Evolutionary conservation across 371 early-diverging fungal species (phyloP).

Genomic region (Mortierella sp.): DNA sequence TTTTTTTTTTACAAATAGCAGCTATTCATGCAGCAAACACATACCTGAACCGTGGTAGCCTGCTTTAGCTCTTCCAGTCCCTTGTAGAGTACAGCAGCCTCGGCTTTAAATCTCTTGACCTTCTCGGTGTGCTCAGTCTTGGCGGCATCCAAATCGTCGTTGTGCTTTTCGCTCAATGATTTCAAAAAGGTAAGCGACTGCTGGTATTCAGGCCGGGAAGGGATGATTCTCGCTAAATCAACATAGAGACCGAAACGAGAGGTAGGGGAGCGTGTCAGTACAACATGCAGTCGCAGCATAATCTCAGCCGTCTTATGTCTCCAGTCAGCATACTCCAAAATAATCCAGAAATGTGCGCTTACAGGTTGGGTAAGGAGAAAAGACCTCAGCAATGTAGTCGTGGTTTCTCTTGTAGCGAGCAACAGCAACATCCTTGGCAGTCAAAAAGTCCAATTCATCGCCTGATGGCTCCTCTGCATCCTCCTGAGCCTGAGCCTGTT

Average conservation of each 20-base stretch:
- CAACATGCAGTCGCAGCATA: neutral
- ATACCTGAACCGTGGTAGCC: conserved; percentile 62
- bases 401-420: conserved; percentile 88
- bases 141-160: conserved; percentile 46
- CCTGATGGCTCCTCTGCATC: conserved; percentile 57
- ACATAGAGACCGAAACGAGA: conserved; percentile 38
- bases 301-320: neutral
- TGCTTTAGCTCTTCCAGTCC: conserved; percentile 60
- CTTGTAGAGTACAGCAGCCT: conserved; percentile 61
- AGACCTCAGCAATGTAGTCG: conserved; percentile 82
- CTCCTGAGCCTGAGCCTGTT: conserved; percentile 52
- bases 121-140: conserved; percentile 58
- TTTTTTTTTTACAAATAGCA: neutral
- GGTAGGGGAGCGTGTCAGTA: neutral
- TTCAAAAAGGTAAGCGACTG: conserved; percentile 29
- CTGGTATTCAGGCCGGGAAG: conserved; percentile 15
- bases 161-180: conserved; percentile 49
- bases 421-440: conserved; percentile 79
- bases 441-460: conserved; percentile 82
- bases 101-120: conserved; percentile 58
- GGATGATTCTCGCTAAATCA: conserved; percentile 23
- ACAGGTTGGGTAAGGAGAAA: conserved; percentile 80
- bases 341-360: conserved; percentile 36
- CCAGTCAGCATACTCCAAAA: neutral
- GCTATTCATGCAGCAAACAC: neutral